Base-by-base conservation (phyloP, 2,329 filamentous ascomycete genomes). In the Helotiales sp. region DNA sequence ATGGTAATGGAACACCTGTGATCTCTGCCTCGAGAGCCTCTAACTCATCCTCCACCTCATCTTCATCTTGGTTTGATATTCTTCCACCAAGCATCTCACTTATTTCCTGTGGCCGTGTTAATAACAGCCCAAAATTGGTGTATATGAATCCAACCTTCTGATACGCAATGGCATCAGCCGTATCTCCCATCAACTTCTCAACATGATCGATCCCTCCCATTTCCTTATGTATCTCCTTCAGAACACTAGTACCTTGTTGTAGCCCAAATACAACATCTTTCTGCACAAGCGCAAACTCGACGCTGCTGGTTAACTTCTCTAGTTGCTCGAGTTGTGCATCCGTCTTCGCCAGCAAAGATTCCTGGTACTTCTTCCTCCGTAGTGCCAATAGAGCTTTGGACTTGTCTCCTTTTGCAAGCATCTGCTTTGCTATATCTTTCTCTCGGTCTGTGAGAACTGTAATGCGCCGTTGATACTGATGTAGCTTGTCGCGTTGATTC, bases 11-110 rank as follows among this genome's bases (percentile, higher is more conserved):
- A 40, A 67, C 61, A 31, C 73, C 75, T 38, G 72, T 73, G 53
- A 85, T 72, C 69, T 93, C 86, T 38, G 79, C 79, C 73, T 93
- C 89, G 63, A 99, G 80, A 1, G 87, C 88, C 55, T 90, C 91
- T 52, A 99, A 79, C 76, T 99, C 95, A 70, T 97, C 93, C 72
- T 99, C 95, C 31, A 99, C 95, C 70, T 97, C 95, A 70, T 98
- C 93, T 74, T 99, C 95, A 74, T 99, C 95, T 69, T 96, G 89
- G 70, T 92, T 95, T 13, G 92, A 91, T 78, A 99, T 93, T 67
- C 88, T 86, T 12, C 90, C 90, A 31, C 88, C 90, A 2, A 99
- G 84, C 83, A 97, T 90, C 50, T 96, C 91, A 75, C 88, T 95
- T 67, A 99, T 84, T 78, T 99, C 93, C 90, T 96, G 69, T 63